Base-by-base conservation (phyloP, 2,329 filamentous ascomycete species). In the Fusarium sp. region DNA sequence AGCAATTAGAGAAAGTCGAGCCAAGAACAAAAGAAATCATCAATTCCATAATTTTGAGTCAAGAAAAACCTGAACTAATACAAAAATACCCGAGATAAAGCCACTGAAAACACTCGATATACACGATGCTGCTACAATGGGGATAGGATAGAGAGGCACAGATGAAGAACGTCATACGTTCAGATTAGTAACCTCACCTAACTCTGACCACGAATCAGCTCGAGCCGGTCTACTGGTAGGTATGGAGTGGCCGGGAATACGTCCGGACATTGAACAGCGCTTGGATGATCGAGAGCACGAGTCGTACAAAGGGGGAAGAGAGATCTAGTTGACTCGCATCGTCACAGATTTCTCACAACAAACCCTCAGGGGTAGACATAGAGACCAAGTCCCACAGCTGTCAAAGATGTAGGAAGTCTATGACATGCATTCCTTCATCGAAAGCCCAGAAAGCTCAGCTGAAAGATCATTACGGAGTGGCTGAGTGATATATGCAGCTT, bases 1-100 rank as follows among this genome's bases (percentile, higher is more conserved):
- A 49, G 4, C 14, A 21, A n/a, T 7, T 0, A 31, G 10, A 31
- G 12, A 21, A 4, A n/a, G 14, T 8, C 2, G 3, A n/a, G 7
- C 4, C 29, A 46, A 21, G 19, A 21, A 46, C 4, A 11, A n/a
- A 11, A n/a, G 18, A 12, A 18, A 14, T 18, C 4, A 25, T 7
- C 6, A 19, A 25, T 1, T 5, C 7, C 0, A 7, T 25, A 46
- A 11, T 8, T 21, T 10, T 2, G 0, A 14, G 25, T 16, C 1
- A n/a, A 10, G 27, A 21, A 27, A 19, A 2, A 15, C 12, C 0
- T 7, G 8, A 4, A 27, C 7, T 3, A 10, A 27, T 7, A 27
- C 0, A 7, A 21, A 45, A 4, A 21, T 8, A 2, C 14, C 21
- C 5, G 19, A 10, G 14, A 29, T n/a, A 4, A 5, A n/a, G 7